phyloP scores from a whole-genome alignment of 2,329 filamentous ascomycete genomes.

The Achaetomium macrosporum region DNA sequence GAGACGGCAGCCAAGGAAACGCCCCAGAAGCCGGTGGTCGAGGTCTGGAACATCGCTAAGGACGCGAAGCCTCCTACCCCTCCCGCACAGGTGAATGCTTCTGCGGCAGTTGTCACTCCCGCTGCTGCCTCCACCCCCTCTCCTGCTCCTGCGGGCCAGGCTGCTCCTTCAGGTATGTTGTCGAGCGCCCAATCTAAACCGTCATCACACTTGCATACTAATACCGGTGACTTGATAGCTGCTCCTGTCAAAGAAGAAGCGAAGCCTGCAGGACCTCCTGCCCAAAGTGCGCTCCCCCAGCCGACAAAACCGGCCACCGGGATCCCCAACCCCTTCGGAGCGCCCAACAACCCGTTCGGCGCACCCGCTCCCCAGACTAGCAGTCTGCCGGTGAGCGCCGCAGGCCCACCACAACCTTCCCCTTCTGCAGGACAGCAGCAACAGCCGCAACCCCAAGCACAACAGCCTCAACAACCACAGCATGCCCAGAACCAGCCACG shows the following conservation, averaged over 20 bases:
- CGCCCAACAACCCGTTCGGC: constrained; percentile 14
- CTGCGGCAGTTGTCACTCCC: constrained; percentile 4
- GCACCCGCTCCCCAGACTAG: constrained; percentile 5
- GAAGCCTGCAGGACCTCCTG: constrained; percentile 9
- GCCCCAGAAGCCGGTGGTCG: constrained; percentile 72
- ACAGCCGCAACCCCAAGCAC: constrained; percentile 5
- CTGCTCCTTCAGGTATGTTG: constrained; percentile 16
- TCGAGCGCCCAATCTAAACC: background rate
- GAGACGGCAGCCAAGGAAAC: constrained; percentile 79
- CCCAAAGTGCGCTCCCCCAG: constrained; percentile 8
- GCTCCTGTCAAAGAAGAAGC: constrained; percentile 8
- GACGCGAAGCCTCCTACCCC: constrained; percentile 41
- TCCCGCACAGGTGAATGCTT: constrained; percentile 4
- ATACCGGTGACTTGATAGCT: background rate
- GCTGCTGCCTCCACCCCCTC: background rate
- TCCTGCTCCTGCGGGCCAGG: constrained; percentile 4
- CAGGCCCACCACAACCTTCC: background rate
- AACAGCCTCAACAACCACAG: constrained; percentile 1
- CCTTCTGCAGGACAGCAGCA: background rate
- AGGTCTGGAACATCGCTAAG: constrained; percentile 83
- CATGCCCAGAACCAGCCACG: constrained; percentile 11
- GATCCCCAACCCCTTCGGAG: constrained; percentile 6
- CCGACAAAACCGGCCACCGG: constrained; percentile 6
- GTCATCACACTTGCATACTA: background rate
- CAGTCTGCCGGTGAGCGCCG: background rate